Conservation (phyloP, 2,329 filamentous ascomycete species). For the Alternaria ethzedia region DNA sequence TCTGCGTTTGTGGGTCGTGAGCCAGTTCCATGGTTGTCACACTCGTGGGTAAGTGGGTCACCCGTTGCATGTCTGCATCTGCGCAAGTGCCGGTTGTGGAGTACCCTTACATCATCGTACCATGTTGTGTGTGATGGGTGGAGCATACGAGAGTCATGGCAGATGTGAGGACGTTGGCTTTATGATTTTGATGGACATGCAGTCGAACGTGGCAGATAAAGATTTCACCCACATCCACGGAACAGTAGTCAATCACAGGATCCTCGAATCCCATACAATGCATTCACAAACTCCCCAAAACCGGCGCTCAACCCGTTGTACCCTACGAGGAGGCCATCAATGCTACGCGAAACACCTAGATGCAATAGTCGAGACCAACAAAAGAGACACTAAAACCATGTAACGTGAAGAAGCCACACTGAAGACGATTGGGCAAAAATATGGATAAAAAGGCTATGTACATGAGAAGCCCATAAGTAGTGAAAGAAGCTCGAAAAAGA, state of each 20-base stretch:
- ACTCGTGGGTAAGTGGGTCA: background rate
- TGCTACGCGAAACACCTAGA: slow-evolving; percentile 10
- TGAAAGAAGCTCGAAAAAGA: slow-evolving; percentile 10
- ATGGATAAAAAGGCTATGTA: slow-evolving; percentile 25
- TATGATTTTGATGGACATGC: background rate
- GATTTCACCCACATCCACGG: background rate
- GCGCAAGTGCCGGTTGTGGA: background rate
- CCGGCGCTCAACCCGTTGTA: slow-evolving; percentile 16
- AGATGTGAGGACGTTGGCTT: background rate
- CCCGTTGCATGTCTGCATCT: background rate
- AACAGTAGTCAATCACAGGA: background rate
- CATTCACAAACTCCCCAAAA: slow-evolving; percentile 7
- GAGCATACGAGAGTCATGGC: background rate
- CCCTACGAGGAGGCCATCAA: slow-evolving; percentile 16
- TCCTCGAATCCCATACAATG: background rate
- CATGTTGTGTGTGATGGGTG: background rate
- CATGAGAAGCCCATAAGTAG: slow-evolving; percentile 19
- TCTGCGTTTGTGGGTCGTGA: background rate
- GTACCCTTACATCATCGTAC: background rate
- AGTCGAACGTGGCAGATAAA: background rate
- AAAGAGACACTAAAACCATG: slow-evolving; percentile 3
- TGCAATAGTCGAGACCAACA: slow-evolving; percentile 6
- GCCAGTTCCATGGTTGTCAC: background rate
- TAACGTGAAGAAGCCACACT: background rate
- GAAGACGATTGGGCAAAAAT: background rate